Conservation (phyloP, 2,329 filamentous ascomycete genomes). For the Plectosphaerella plurivora region DNA sequence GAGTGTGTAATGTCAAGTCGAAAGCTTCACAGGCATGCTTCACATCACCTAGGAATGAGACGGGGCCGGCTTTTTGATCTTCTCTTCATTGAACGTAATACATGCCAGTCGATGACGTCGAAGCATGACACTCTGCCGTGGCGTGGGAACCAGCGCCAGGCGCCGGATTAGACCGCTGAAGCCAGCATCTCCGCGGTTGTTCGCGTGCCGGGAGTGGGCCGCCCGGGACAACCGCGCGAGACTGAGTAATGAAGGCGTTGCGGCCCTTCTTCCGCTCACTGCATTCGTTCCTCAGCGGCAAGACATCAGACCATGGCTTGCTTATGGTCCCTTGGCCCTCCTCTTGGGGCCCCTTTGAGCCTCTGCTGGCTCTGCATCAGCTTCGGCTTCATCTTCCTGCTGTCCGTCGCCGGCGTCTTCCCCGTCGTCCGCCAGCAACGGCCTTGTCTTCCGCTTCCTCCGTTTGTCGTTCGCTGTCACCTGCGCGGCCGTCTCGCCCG, state of each 20-base stretch:
- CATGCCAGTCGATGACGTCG: background rate
- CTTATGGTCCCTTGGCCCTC: no score
- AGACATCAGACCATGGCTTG: no score
- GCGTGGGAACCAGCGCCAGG: background rate
- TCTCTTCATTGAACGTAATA: no score
- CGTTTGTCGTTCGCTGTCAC: background rate
- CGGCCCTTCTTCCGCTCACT: no score
- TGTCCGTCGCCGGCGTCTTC: background rate
- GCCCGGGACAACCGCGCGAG: background rate
- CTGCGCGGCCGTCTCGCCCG: background rate
- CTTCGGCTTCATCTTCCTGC: background rate
- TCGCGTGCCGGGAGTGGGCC: background rate
- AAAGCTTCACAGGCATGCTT: no score
- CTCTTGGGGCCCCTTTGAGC: no score
- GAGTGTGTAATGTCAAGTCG: no score
- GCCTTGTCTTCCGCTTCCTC: constrained; percentile 2
- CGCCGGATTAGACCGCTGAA: background rate
- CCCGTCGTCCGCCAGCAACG: background rate
- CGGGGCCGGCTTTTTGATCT: no score
- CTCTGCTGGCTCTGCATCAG: background rate
- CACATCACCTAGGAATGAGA: no score
- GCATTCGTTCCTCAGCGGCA: no score
- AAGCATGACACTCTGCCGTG: background rate
- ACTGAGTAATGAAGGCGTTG: no score
- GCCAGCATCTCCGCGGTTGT: background rate